phyloP scores from a whole-genome alignment of 768 basidiomycete species.

The Russula dissimulans region DNA sequence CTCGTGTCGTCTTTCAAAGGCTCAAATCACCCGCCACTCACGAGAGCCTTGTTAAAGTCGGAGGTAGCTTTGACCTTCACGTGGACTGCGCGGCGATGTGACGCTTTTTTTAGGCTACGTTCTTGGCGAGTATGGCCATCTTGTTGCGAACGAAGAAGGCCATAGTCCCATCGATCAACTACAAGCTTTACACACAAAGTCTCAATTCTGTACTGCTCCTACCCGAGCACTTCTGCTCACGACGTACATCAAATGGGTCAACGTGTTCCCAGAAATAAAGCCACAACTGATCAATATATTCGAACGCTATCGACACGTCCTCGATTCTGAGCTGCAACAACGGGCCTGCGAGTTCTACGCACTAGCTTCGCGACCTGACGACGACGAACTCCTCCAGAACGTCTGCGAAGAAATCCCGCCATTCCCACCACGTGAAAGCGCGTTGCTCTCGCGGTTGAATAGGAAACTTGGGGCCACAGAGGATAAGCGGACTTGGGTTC shows the following conservation, averaged over 20 bases:
- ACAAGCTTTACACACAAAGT: slow-evolving; percentile 85
- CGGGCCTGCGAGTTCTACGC: slow-evolving; percentile 97
- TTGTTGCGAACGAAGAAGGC: slow-evolving; percentile 91
- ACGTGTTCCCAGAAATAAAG: slow-evolving; percentile 98
- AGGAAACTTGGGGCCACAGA: slow-evolving; percentile 88
- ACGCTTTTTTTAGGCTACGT: slow-evolving; percentile 61
- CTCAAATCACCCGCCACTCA: slow-evolving; percentile 78
- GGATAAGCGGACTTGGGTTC: slow-evolving; percentile 91
- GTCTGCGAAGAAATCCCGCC: slow-evolving; percentile 99
- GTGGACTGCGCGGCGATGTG: background rate
- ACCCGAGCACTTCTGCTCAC: slow-evolving; percentile 90
- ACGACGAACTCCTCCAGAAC: slow-evolving; percentile 87
- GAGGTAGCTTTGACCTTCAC: slow-evolving; percentile 45
- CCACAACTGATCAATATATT: slow-evolving; percentile 89
- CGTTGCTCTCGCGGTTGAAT: slow-evolving; percentile 77
- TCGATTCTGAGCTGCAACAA: slow-evolving; percentile 96
- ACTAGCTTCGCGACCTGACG: slow-evolving; percentile 73
- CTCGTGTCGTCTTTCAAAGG: slow-evolving; percentile 84
- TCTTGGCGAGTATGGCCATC: slow-evolving; percentile 95
- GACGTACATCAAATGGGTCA: slow-evolving; percentile 99
- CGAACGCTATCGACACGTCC: slow-evolving; percentile 93
- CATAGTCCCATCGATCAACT: slow-evolving; percentile 95
- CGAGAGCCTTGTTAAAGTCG: slow-evolving; percentile 93
- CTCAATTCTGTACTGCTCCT: slow-evolving; percentile 85
- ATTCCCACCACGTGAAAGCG: slow-evolving; percentile 91